Conservation (phyloP, 192 early-diverging fungal genomes). For the Coemansia sp. region DNA sequence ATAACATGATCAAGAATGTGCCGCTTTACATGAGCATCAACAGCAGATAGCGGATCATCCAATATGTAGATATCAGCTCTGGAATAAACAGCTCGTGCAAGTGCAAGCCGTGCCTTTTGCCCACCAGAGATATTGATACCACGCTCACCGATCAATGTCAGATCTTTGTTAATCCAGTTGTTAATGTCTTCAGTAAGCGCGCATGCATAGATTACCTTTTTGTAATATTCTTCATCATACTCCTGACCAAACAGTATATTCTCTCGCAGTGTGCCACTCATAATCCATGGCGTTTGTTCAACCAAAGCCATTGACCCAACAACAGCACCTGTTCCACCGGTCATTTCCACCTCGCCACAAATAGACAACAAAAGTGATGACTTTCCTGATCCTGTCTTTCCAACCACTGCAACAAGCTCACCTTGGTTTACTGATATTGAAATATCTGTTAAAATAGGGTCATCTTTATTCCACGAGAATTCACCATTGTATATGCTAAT, state of each 20-base stretch:
- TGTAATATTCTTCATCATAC: slow-evolving; percentile 34
- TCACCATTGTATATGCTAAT: slow-evolving; percentile 15
- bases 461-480: slow-evolving; percentile 16
- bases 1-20: slow-evolving; percentile 56
- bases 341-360: slow-evolving; percentile 74
- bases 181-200: slow-evolving; percentile 57
- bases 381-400: slow-evolving; percentile 83
- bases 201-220: slow-evolving; percentile 58
- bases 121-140: slow-evolving; percentile 28
- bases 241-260: slow-evolving; percentile 22
- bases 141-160: slow-evolving; percentile 41
- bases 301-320: slow-evolving; percentile 71
- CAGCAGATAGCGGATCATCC: slow-evolving; percentile 84
- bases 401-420: slow-evolving; percentile 72
- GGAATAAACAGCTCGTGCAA: slow-evolving; percentile 21
- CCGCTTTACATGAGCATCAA: slow-evolving; percentile 69
- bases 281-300: slow-evolving; percentile 78
- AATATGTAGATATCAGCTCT: slow-evolving; percentile 52
- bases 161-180: slow-evolving; percentile 51
- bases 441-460: slow-evolving; percentile 34
- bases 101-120: slow-evolving; percentile 14
- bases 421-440: slow-evolving; percentile 55
- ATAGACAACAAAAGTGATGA: slow-evolving; percentile 76
- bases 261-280: slow-evolving; percentile 13
- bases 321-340: slow-evolving; percentile 47